Conservation (phyloP, 176 grass and related monocot genomes). For the Oryza brachyantha region DNA sequence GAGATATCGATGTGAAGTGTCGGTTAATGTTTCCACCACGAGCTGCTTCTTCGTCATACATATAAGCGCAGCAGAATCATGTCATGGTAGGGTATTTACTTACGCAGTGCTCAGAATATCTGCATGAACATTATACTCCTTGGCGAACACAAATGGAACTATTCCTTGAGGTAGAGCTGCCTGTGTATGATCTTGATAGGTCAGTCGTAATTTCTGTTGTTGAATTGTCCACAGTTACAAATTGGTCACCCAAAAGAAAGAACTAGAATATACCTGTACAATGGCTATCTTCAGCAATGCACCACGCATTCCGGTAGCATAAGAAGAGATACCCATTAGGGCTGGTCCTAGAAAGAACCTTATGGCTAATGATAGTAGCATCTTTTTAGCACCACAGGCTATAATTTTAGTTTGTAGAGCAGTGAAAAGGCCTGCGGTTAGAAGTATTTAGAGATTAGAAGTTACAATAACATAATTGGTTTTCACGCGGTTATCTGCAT, state of each 20-base stretch:
- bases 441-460: slow-evolving; percentile 1
- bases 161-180: slow-evolving; percentile 94
- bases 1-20: not conserved
- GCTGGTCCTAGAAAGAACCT: slow-evolving; percentile 85
- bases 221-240: not conserved
- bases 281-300: slow-evolving; percentile 69
- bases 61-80: not conserved
- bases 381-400: slow-evolving; percentile 67
- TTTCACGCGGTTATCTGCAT: slow-evolving; percentile 1
- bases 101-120: slow-evolving; percentile 86
- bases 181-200: slow-evolving; percentile 33
- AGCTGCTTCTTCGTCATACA: not conserved
- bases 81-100: slow-evolving; percentile 13
- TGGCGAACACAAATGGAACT: slow-evolving; percentile 87
- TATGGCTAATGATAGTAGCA: slow-evolving; percentile 57
- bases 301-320: slow-evolving; percentile 60
- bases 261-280: slow-evolving; percentile 60
- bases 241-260: not conserved
- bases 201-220: slow-evolving; percentile 20
- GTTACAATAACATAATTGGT: not conserved
- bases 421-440: slow-evolving; percentile 66
- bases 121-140: slow-evolving; percentile 79
- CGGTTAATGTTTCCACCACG: not conserved
- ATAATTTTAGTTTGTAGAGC: slow-evolving; percentile 79
- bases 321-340: slow-evolving; percentile 63